These are phyloP conservation scores for Ganoderma leucocontextum DNA, from an alignment of 1,284 basidiomycete genomes.

Conservation along the genomic window DNA sequence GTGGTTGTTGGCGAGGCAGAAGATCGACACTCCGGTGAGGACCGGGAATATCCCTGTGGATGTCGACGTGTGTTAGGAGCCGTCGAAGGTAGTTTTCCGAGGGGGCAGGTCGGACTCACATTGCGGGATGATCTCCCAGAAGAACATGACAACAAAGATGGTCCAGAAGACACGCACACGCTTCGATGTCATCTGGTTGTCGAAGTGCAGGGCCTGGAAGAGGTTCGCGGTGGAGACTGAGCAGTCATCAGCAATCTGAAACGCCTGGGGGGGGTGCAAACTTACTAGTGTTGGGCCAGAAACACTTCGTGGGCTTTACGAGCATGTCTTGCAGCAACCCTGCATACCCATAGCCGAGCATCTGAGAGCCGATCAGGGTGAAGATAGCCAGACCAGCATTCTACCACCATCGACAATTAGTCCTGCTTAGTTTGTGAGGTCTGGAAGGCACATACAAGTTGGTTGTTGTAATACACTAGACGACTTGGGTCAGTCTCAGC, in stretches of 20 bases:
- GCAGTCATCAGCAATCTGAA: neutral
- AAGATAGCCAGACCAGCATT: conserved; percentile 43
- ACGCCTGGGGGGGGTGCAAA: neutral
- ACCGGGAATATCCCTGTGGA: conserved; percentile 44
- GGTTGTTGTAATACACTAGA: conserved; percentile 44
- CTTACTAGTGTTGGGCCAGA: conserved; percentile 43
- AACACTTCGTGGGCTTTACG: conserved; percentile 44
- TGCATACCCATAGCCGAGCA: conserved; percentile 44
- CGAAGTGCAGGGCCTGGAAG: conserved; percentile 45
- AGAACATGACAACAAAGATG: conserved; percentile 38
- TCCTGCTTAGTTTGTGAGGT: neutral
- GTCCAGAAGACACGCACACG: conserved; percentile 45
- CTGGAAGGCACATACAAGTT: conserved; percentile 34
- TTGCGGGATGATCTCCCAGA: conserved; percentile 54
- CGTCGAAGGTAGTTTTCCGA: neutral
- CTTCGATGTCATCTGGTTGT: conserved; percentile 45
- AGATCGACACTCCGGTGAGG: conserved; percentile 59
- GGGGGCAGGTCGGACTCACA: conserved; percentile 49
- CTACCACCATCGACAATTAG: conserved; percentile 18
- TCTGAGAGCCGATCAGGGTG: conserved; percentile 43
- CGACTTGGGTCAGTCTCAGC: neutral
- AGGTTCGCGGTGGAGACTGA: conserved; percentile 41
- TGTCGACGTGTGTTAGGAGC: neutral
- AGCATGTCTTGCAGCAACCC: conserved; percentile 42
- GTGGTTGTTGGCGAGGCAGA: conserved; percentile 64